Evolutionary conservation across 805 yeast genomes (phyloP), one percentile per base, ranked within the genome.

Genomic region (Ogataea populi-albae): DNA sequence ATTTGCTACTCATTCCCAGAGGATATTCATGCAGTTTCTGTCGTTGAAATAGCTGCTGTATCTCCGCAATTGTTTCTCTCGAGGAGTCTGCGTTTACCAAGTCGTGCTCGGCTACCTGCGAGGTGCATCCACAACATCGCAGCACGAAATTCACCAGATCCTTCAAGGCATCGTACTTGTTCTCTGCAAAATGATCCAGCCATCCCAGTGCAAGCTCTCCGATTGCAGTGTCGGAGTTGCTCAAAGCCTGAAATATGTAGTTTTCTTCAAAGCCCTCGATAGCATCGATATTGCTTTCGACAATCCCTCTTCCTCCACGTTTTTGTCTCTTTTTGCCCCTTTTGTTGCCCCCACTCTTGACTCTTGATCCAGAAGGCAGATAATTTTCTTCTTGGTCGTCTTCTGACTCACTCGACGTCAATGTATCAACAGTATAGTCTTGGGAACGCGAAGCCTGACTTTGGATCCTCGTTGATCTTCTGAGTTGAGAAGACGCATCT

Each of bases 1-100:
- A 68, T 11, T 35, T 23, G 3, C 49, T 35, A 9, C 50, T 41
- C 6, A 49, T 23, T 8, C 42, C 42, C 24, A 86, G 67, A 6
- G 89, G 87, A 46, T 75, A 85, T 47, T 85, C 93, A 49, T 82
- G 89, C 24, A 66, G 52, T 34, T 68, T 67, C 56, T 84, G 89
- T 10, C 66, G 64, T 35, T 71, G 66, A 47, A 85, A 84, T 29
- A 74, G 61, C 14, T 75, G 65, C 43, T 84, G 83, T 18, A 88
- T 60, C 56, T 86, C 95, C 4, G 72, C 77, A 7, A 86, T 73
- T 0, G 96, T 85, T 23, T 80, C 83, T 11, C 73, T 65, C 1
- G 93, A 84, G 6, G 85, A 75, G 30, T 61, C 66, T 2, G 55
- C 35, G 38, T 53, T 56, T 4, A 51, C 67, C 32, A 86, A 79